Evolutionary conservation across 2,329 filamentous ascomycete species (phyloP).

Genomic region (Didymella pinodella): DNA sequence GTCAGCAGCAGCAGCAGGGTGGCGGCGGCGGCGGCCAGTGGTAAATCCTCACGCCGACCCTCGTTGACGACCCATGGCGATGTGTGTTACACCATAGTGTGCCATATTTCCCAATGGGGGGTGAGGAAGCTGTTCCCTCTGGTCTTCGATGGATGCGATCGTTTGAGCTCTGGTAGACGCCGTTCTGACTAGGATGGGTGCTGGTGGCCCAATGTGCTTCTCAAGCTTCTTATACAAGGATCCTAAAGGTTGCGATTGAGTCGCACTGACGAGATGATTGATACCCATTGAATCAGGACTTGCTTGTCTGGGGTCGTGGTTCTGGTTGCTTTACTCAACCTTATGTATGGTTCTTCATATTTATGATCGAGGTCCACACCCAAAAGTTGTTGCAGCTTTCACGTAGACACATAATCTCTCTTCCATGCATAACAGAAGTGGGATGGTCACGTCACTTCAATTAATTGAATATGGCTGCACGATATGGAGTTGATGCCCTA

Average conservation of each 20-base stretch:
- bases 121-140: conserved; percentile 17
- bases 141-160: conserved; percentile 25
- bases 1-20: conserved; percentile 40
- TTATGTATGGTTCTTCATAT: conserved; percentile 26
- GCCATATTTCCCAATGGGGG: conserved; percentile 19
- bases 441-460: background rate
- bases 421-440: background rate
- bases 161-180: conserved; percentile 35
- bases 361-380: conserved; percentile 17
- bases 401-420: background rate
- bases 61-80: conserved; percentile 20
- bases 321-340: conserved; percentile 31
- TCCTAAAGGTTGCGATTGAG: conserved; percentile 30
- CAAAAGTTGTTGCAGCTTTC: conserved; percentile 21
- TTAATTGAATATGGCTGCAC: background rate
- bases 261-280: conserved; percentile 50
- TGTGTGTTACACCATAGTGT: conserved; percentile 23
- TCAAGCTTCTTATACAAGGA: conserved; percentile 26
- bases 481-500: background rate
- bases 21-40: conserved; percentile 47
- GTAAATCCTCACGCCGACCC: conserved; percentile 33
- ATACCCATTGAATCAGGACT: conserved; percentile 52
- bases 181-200: conserved; percentile 37
- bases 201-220: conserved; percentile 37
- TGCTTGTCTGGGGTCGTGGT: conserved; percentile 39